These are phyloP conservation scores for Funneliformis geosporum DNA, from an alignment of 192 early-diverging fungal genomes.

Conservation along the genomic window DNA sequence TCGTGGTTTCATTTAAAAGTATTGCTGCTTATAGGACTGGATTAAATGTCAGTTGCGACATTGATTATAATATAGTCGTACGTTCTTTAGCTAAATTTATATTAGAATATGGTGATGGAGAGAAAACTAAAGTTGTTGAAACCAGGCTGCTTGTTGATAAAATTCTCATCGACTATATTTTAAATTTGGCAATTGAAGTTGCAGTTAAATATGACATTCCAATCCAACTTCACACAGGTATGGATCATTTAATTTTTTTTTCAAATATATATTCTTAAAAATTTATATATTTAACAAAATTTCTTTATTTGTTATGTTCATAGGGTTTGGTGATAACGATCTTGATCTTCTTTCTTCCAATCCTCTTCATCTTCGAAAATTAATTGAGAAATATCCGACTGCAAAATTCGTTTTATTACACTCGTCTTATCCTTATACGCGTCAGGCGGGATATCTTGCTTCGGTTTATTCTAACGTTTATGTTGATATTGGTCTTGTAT, in stretches of 20 bases:
- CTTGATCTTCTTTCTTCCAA: slow-evolving; percentile 31
- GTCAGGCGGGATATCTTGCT: slow-evolving; percentile 35
- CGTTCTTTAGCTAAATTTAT: background rate
- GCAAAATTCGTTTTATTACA: slow-evolving; percentile 35
- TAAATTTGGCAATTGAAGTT: slow-evolving; percentile 13
- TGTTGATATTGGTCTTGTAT: slow-evolving; percentile 25
- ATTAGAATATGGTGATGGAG: too few species aligned
- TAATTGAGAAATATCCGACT: slow-evolving; percentile 35
- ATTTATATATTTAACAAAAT: background rate
- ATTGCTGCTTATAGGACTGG: slow-evolving; percentile 21
- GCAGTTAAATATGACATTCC: slow-evolving; percentile 24
- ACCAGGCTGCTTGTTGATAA: background rate
- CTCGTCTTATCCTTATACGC: slow-evolving; percentile 34
- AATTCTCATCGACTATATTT: slow-evolving; percentile 25
- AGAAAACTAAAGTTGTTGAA: background rate
- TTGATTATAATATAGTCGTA: background rate
- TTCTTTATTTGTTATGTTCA: background rate
- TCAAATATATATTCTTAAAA: background rate
- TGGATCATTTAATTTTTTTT: background rate
- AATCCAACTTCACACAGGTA: slow-evolving; percentile 38
- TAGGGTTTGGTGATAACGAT: slow-evolving; percentile 38
- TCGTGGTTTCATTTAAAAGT: slow-evolving; percentile 26
- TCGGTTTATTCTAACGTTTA: slow-evolving; percentile 25
- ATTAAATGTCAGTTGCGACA: slow-evolving; percentile 11
- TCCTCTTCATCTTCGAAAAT: slow-evolving; percentile 26